phyloP scores from a whole-genome alignment of 257 asterid genomes.

The Petunia axillaris region DNA sequence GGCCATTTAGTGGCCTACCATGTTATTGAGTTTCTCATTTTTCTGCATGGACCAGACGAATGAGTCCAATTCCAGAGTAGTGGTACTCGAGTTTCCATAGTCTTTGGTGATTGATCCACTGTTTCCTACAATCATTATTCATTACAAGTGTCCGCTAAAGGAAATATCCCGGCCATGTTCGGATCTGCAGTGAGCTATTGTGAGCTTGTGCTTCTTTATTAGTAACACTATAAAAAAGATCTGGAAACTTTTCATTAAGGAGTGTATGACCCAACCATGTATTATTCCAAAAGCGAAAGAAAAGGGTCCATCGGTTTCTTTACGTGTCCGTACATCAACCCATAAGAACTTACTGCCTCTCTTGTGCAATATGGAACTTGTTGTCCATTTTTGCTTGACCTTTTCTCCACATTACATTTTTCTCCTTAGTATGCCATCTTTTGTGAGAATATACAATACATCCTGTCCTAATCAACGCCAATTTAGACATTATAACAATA shows the following conservation, averaged over 20 bases:
- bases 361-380: neutral
- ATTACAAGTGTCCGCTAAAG: too few relatives aligned
- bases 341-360: slow-evolving; percentile 15
- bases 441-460: neutral
- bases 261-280: neutral
- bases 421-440: neutral
- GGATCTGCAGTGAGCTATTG: neutral
- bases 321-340: neutral
- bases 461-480: neutral
- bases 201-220: neutral
- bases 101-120: too few relatives aligned
- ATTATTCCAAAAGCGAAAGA: neutral
- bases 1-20: too few relatives aligned
- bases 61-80: too few relatives aligned
- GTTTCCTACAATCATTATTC: too few relatives aligned
- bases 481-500: neutral
- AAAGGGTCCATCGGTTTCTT: slow-evolving; percentile 3
- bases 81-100: too few relatives aligned
- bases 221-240: neutral
- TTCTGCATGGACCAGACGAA: too few relatives aligned
- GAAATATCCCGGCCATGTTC: too few relatives aligned
- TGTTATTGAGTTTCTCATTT: too few relatives aligned
- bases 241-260: neutral
- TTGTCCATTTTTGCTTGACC: slow-evolving; percentile 8
- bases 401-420: slow-evolving; percentile 1